Conservation (phyloP, 2,329 filamentous ascomycete species). For the Epichloe sp. region DNA sequence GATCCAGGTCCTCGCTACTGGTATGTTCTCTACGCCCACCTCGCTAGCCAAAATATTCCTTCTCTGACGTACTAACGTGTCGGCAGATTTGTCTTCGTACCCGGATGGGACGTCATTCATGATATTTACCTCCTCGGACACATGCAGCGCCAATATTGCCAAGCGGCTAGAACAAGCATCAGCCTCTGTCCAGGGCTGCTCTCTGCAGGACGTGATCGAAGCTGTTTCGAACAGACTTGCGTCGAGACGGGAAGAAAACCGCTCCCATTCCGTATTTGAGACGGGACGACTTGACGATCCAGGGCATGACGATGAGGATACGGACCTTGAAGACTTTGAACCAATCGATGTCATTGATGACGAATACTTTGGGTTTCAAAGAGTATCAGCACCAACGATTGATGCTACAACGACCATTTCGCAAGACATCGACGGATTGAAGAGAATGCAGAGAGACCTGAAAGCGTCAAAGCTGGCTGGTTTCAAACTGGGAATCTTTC, state of each 20-base stretch:
- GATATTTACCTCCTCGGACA: conserved; percentile 28
- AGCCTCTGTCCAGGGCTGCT: conserved; percentile 9
- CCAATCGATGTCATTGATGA: not conserved
- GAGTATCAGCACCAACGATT: not conserved
- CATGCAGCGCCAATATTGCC: conserved; percentile 21
- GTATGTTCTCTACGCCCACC: conserved; percentile 12
- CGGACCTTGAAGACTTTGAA: not conserved
- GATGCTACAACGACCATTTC: not conserved
- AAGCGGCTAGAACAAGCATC: conserved; percentile 28
- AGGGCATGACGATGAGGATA: not conserved
- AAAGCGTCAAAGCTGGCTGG: conserved; percentile 47
- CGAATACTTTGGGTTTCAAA: conserved; percentile 5
- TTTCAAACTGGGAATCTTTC: conserved; percentile 54
- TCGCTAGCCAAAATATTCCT: not conserved
- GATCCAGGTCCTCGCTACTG: conserved; percentile 25
- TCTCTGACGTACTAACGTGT: not conserved
- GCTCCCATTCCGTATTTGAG: not conserved
- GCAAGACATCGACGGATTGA: not conserved
- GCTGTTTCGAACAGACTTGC: not conserved
- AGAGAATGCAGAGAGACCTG: conserved; percentile 23
- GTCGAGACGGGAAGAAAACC: not conserved
- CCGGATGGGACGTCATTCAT: conserved; percentile 26
- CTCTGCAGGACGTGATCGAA: conserved; percentile 5
- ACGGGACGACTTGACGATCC: not conserved
- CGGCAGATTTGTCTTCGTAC: conserved; percentile 22